Percentiles rank a stretch among this genome's conserved stretches.
phyloP scores from a whole-genome alignment of 495 filamentous ascomycete genomes.

The Neurospora sublineolata region DNA sequence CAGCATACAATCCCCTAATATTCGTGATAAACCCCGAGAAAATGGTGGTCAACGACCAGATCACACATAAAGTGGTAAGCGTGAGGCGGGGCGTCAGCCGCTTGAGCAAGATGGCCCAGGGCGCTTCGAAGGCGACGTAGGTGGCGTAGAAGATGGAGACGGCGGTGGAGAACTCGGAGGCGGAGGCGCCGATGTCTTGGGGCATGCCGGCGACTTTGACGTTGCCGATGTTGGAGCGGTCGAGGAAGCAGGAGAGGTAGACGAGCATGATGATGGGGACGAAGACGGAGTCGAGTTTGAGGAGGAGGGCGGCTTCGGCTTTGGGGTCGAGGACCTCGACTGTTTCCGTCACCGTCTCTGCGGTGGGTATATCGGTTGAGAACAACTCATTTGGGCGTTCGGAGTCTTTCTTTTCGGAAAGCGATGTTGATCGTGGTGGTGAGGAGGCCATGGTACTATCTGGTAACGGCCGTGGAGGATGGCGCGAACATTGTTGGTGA shows the following conservation, averaged over 20 bases:
- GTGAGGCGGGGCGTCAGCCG: constrained; percentile 43
- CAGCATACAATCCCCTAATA: constrained; percentile 38
- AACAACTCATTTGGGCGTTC: not conserved
- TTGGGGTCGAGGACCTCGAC: constrained; percentile 30
- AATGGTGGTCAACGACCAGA: constrained; percentile 43
- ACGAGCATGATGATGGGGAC: constrained; percentile 41
- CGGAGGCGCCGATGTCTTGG: constrained; percentile 38
- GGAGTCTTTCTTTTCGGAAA: not conserved
- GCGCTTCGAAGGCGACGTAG: constrained; percentile 64
- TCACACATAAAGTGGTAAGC: constrained; percentile 48
- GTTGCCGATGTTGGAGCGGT: constrained; percentile 43
- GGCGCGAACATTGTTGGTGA: not conserved
- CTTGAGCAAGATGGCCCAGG: constrained; percentile 73
- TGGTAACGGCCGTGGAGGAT: not conserved
- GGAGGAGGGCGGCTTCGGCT: constrained; percentile 42
- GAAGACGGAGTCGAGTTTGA: constrained; percentile 38
- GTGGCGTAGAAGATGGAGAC: constrained; percentile 76
- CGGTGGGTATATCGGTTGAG: not conserved
- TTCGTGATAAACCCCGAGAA: constrained; percentile 42
- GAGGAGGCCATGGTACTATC: not conserved
- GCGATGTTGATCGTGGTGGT: not conserved
- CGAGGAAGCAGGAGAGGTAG: constrained; percentile 50
- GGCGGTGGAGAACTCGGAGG: constrained; percentile 48
- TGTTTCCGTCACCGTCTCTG: not conserved
- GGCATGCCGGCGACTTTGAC: constrained; percentile 35